These are phyloP conservation scores for Apiospora malaysiana DNA, from an alignment of 2,329 filamentous ascomycete genomes.

Conservation along the genomic window DNA sequence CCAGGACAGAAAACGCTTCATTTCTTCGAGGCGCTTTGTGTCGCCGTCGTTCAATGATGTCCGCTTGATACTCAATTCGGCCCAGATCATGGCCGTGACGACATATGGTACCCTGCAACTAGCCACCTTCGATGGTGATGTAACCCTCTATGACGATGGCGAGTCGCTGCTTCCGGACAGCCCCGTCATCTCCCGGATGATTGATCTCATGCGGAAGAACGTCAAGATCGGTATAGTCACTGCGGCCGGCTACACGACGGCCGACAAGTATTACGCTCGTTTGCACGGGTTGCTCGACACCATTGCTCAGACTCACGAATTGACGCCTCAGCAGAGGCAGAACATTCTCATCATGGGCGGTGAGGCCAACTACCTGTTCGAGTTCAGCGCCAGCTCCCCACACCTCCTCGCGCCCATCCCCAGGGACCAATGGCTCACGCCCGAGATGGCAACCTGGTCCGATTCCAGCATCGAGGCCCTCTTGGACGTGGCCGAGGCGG, in stretches of 20 bases:
- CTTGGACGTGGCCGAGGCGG: slow-evolving; percentile 87
- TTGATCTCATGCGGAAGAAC: slow-evolving; percentile 75
- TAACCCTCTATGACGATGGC: slow-evolving; percentile 93
- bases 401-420: slow-evolving; percentile 73
- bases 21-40: slow-evolving; percentile 90
- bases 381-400: slow-evolving; percentile 69
- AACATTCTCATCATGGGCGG: slow-evolving; percentile 93
- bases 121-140: slow-evolving; percentile 96
- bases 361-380: slow-evolving; percentile 94
- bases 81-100: slow-evolving; percentile 91
- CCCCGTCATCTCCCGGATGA: slow-evolving; percentile 72
- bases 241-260: slow-evolving; percentile 91
- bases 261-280: slow-evolving; percentile 83
- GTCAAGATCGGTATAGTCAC: slow-evolving; percentile 95
- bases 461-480: slow-evolving; percentile 78
- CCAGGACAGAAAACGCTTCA: slow-evolving; percentile 84
- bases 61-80: slow-evolving; percentile 89
- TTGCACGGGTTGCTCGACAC: slow-evolving; percentile 87
- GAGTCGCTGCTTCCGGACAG: slow-evolving; percentile 76
- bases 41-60: slow-evolving; percentile 98
- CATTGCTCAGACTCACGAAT: slow-evolving; percentile 62
- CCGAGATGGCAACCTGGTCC: slow-evolving; percentile 79
- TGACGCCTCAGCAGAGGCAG: slow-evolving; percentile 72
- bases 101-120: slow-evolving; percentile 75
- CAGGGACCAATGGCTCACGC: slow-evolving; percentile 72